Conservation (phyloP, 139 green algal genomes). For the Pleodorina starrii region DNA sequence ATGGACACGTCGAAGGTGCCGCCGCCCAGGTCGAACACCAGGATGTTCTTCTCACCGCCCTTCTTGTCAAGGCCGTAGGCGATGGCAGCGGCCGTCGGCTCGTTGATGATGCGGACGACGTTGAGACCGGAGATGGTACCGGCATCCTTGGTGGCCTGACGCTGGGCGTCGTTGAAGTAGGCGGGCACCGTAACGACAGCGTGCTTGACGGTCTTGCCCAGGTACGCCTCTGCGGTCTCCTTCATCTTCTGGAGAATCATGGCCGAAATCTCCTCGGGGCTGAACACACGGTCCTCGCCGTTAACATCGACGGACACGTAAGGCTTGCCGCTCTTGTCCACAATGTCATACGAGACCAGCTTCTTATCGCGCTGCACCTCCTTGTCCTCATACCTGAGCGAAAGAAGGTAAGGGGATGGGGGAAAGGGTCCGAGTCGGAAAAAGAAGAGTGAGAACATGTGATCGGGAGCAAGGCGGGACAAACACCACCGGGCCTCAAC, state of each 20-base stretch:
- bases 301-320: slow-evolving; percentile 88
- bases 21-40: slow-evolving; percentile 98
- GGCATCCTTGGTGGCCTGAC: slow-evolving; percentile 92
- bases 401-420: slow-evolving; percentile 21
- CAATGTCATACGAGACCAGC: slow-evolving; percentile 96
- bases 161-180: slow-evolving; percentile 99
- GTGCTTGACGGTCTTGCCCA: slow-evolving; percentile 86
- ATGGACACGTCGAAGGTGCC: slow-evolving; percentile 99
- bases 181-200: slow-evolving; percentile 98
- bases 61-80: slow-evolving; percentile 99
- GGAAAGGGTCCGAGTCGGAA: too few relatives aligned
- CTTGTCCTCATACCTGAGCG: slow-evolving; percentile 89
- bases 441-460: background rate
- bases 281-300: slow-evolving; percentile 81
- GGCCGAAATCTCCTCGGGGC: slow-evolving; percentile 96
- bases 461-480: background rate
- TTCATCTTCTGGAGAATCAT: slow-evolving; percentile 99
- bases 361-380: slow-evolving; percentile 98
- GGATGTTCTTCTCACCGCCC: slow-evolving; percentile 97
- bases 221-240: slow-evolving; percentile 90
- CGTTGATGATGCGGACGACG: slow-evolving; percentile 98
- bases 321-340: slow-evolving; percentile 95
- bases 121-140: slow-evolving; percentile 92
- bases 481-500: background rate
- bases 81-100: slow-evolving; percentile 97